Evolutionary conservation across 2,329 filamentous ascomycete genomes (phyloP), one percentile per base, ranked within the genome.

Genomic region (Xylaria sp.): DNA sequence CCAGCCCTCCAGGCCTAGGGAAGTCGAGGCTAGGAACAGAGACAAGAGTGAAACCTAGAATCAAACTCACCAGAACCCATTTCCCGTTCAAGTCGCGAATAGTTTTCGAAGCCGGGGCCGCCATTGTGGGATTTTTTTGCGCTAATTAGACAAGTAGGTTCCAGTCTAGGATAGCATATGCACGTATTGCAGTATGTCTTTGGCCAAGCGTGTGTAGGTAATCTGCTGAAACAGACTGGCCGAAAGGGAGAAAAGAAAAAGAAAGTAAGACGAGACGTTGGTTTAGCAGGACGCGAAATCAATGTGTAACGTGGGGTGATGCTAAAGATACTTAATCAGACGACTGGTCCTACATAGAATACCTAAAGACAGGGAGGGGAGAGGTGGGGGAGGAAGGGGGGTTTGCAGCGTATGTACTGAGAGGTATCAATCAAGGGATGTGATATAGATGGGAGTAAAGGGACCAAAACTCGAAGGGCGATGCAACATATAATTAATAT

Each of bases 51-150:
- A 27, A 29, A 31, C 13, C 13, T n/a, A 39, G 51, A 47, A 38
- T 22, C 10, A 39, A 44, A 76, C 86, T 73, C 82, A 92, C 91
- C 85, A 94, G 86, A 65, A 83, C 78, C 85, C 89, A 94, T 75
- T 85, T 87, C 69, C 92, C 92, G 73, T 80, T 88, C 73, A 94
- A 85, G 81, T 93, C 85, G 70, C 85, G 85, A 73, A 89, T 85
- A 56, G 85, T 92, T 82, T 90, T 87, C 68, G 85, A 84, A 59
- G 85, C 78, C 63, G 92, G 92, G 68, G 90, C 90, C 71, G 92
- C 91, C 92, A 94, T 94, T 75, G 65, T 63, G 55, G 15, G 20
- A 13, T 53, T 47, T 27, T 53, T 47, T 27, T 38, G 33, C 13
- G 27, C 3, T 61, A 15, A 20, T 39, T 50, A 36, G 1, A 27